Evolutionary conservation across 2,329 filamentous ascomycete species (phyloP).

Genomic region (Ascosphaera apis): DNA sequence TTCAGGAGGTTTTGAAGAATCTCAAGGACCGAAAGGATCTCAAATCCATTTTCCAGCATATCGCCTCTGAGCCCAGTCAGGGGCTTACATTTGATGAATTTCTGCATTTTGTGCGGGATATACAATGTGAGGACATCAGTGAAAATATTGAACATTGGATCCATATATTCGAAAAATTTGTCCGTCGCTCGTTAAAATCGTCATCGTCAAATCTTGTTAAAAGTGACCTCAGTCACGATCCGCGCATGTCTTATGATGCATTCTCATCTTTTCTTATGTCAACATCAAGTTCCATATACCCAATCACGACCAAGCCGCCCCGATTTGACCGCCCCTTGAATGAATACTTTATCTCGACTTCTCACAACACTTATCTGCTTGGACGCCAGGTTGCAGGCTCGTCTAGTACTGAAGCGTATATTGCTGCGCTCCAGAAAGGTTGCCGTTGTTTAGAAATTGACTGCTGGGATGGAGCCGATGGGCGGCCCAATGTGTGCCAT

Average conservation of each 20-base stretch:
- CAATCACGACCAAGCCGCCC: conserved; percentile 35
- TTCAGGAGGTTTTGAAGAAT: conserved; percentile 58
- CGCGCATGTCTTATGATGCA: conserved; percentile 51
- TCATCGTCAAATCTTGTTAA: conserved; percentile 21
- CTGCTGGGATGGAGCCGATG: conserved; percentile 86
- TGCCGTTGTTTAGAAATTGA: conserved; percentile 95
- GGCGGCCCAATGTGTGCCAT: conserved; percentile 73
- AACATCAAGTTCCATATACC: conserved; percentile 44
- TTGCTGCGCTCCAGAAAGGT: conserved; percentile 62
- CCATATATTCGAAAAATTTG: conserved; percentile 45
- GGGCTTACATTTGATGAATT: conserved; percentile 56
- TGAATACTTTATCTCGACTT: conserved; percentile 96
- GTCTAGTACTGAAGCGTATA: conserved; percentile 89
- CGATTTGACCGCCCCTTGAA: conserved; percentile 65
- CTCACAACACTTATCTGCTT: conserved; percentile 91
- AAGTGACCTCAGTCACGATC: conserved; percentile 20
- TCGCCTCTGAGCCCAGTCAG: conserved; percentile 33
- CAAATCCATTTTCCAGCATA: conserved; percentile 42
- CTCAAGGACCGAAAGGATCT: conserved; percentile 74
- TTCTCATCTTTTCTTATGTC: conserved; percentile 62
- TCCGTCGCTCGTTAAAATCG: conserved; percentile 33
- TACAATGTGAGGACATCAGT: conserved; percentile 56
- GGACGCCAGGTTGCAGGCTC: conserved; percentile 74
- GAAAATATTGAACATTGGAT: conserved; percentile 44
- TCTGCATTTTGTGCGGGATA: conserved; percentile 45